A percentile compares a stretch with the other conserved stretches of the same genome.
phyloP scores from a whole-genome alignment of 352 stramenopile genomes.

The Globisporangium cylindrosporum region DNA sequence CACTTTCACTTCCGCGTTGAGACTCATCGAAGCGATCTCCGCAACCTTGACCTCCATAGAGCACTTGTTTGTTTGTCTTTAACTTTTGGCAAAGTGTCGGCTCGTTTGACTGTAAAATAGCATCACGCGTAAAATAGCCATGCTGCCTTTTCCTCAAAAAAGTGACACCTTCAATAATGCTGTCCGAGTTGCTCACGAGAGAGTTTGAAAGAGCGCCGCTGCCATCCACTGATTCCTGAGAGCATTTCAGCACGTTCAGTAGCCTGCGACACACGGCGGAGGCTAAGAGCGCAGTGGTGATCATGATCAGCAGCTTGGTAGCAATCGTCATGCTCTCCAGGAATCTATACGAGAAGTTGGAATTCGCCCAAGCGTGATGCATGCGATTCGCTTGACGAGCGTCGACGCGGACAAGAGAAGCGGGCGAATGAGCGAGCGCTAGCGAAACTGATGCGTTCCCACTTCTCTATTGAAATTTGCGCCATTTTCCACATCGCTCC shows the following conservation, averaged over 20 bases:
- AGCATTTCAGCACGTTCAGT: not conserved
- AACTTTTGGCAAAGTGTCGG: too few species aligned
- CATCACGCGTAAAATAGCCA: too few species aligned
- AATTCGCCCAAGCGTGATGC: not conserved
- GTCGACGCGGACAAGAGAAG: not conserved
- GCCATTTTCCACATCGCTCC: not conserved
- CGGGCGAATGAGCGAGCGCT: not conserved
- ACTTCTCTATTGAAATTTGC: not conserved
- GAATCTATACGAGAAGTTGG: not conserved
- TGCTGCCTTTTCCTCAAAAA: not conserved
- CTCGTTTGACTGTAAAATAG: too few species aligned
- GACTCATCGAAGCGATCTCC: not conserved
- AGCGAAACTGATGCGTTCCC: not conserved
- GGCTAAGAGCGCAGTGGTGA: not conserved
- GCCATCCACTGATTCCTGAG: not conserved
- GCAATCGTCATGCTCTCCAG: not conserved
- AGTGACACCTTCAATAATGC: not conserved
- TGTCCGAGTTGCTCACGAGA: not conserved
- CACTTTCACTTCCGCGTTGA: not conserved
- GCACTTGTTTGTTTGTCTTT: too few species aligned
- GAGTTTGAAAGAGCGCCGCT: not conserved
- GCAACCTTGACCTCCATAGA: too few species aligned
- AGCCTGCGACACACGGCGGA: not conserved
- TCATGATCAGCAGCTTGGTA: not conserved
- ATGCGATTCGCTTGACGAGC: not conserved